Conservation (phyloP, 805 yeast species). For the Blastobotrys peoriensis region DNA sequence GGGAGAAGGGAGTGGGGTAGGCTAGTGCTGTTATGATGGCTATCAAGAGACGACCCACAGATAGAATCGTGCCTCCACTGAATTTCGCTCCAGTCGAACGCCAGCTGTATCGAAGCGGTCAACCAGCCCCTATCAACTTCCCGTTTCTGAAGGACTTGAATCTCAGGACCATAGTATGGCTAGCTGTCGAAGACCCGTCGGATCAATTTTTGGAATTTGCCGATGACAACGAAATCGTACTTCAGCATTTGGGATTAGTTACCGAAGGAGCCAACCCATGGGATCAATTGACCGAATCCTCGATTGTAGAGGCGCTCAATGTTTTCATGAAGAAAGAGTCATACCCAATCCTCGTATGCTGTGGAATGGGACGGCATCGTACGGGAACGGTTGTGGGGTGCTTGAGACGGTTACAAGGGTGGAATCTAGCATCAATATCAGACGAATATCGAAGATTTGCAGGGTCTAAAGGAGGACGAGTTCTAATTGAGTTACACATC, state of each 20-base stretch:
- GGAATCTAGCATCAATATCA: slow-evolving; percentile 92
- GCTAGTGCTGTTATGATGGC: not conserved
- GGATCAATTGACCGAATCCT: slow-evolving; percentile 86
- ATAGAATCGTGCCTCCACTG: slow-evolving; percentile 68
- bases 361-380: slow-evolving; percentile 98
- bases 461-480: slow-evolving; percentile 88
- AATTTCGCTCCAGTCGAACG: slow-evolving; percentile 94
- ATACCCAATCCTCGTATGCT: slow-evolving; percentile 85
- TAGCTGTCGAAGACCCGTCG: slow-evolving; percentile 92
- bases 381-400: slow-evolving; percentile 98
- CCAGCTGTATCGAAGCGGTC: slow-evolving; percentile 83
- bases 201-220: slow-evolving; percentile 82
- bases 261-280: slow-evolving; percentile 88
- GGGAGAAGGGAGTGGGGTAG: no score
- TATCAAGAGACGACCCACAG: slow-evolving; percentile 17
- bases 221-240: slow-evolving; percentile 59
- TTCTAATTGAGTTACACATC: slow-evolving; percentile 81
- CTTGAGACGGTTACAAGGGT: slow-evolving; percentile 84
- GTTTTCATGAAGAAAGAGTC: slow-evolving; percentile 64
- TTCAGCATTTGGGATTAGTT: slow-evolving; percentile 77
- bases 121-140: slow-evolving; percentile 90
- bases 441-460: slow-evolving; percentile 94
- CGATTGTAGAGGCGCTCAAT: slow-evolving; percentile 73
- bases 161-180: slow-evolving; percentile 81
- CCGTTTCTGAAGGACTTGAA: slow-evolving; percentile 71